These are phyloP conservation scores for Globisporangium radiosum DNA, from an alignment of 352 stramenopile genomes.

Conservation along the genomic window DNA sequence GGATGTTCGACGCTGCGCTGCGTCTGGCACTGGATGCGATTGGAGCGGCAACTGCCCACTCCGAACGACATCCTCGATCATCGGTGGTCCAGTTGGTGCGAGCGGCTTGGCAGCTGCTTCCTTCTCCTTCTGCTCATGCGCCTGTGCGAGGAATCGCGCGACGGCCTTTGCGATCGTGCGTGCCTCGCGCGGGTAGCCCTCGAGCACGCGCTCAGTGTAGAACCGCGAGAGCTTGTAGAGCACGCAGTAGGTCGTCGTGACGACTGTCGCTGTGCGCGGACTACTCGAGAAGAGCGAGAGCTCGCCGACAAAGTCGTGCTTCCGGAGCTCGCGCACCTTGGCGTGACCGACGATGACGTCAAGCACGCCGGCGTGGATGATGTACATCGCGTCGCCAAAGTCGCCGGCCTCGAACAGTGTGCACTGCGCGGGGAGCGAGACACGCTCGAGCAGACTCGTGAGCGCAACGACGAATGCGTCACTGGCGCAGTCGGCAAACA, in stretches of 20 bases:
- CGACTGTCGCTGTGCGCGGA: constrained; percentile 43
- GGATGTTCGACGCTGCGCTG: background rate
- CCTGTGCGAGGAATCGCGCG: constrained; percentile 11
- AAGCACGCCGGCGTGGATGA: constrained; percentile 64
- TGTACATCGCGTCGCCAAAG: constrained; percentile 66
- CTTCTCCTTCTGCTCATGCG: constrained; percentile 14
- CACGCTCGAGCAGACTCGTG: constrained; percentile 57
- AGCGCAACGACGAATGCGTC: constrained; percentile 53
- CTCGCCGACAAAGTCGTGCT: constrained; percentile 66
- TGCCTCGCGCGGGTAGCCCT: constrained; percentile 44
- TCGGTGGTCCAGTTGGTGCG: background rate
- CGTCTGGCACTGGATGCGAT: background rate
- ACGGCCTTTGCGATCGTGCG: constrained; percentile 22
- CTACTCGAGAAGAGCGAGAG: constrained; percentile 60
- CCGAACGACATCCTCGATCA: background rate
- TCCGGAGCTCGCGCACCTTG: constrained; percentile 66
- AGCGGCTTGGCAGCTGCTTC: background rate
- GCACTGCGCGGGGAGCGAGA: constrained; percentile 49
- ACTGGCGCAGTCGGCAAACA: constrained; percentile 47
- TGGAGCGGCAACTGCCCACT: too few relatives aligned
- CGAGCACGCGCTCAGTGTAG: constrained; percentile 42
- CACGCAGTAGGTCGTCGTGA: constrained; percentile 58
- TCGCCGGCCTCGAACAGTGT: constrained; percentile 52
- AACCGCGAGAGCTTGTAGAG: constrained; percentile 67
- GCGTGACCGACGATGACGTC: constrained; percentile 46